Evolutionary conservation across 2,329 filamentous ascomycete genomes (phyloP), one percentile per base, ranked within the genome.

Genomic region (Myriangium duriaei): DNA sequence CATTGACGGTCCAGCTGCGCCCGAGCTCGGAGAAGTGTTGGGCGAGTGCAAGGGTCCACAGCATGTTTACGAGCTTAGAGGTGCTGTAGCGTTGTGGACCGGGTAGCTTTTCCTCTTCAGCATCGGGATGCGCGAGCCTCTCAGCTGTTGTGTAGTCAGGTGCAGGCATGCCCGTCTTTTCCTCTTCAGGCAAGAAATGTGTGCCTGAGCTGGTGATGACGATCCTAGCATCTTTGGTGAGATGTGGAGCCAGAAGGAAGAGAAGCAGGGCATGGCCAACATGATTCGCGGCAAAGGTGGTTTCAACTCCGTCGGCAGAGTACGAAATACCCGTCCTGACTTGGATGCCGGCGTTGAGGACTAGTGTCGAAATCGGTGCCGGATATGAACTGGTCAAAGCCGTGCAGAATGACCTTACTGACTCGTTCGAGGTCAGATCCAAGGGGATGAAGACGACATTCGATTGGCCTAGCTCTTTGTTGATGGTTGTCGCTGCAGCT

Each of bases 211-310:
- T 49, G 0, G 60, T 63, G 28, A 71, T 40, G 12, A 71, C 52
- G 31, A 72, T 56, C 0, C 66, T 58, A 2, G 61, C 61, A 4
- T 59, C 50, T 0, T 47, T 34, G 3, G 59, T 59, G 5, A 68
- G 50, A 30, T 54, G 34, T 0, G 64, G 59, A 3, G 51, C 51
- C 3, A 73, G 56, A 3, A 71, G 58, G 38, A 64, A 62, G 47
- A 68, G 66, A 0, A 72, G 58, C 2, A 71, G 50, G 11, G 66
- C 61, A 45, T 72, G 65, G 4, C 68, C 68, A 30, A 71, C 56
- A 43, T 71, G 65, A 40, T 60, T 66, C 44, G 69, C 56, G 4
- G 55, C 65, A 45, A 73, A 73, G 5, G 62, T 65, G 19, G 49
- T 45, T 46, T 72, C 69, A 29, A 69, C 48, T 5, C 63, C 62